A percentile compares a stretch with the other conserved stretches of the same genome.
Evolutionary conservation across 2,329 filamentous ascomycete species (phyloP).

Genomic region (Aspergillus aculeatus): DNA sequence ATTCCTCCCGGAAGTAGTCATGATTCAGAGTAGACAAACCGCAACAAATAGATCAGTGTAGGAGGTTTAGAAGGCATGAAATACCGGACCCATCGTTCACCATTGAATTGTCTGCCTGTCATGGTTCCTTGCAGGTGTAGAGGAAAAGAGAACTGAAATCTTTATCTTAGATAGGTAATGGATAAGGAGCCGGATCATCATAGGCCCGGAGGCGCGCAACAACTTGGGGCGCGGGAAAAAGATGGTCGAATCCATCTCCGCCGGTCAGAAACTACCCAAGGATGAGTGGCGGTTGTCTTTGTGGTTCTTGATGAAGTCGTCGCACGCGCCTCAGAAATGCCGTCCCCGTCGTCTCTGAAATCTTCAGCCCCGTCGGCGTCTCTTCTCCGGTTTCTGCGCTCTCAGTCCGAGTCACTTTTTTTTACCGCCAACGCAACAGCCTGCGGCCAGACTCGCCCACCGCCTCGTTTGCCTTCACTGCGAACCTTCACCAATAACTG

Average conservation of each 20-base stretch:
- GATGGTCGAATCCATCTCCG: not conserved
- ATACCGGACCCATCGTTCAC: too few relatives aligned
- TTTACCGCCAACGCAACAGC: conserved; percentile 44
- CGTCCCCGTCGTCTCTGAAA: conserved; percentile 35
- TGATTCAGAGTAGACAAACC: too few relatives aligned
- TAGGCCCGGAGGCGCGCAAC: conserved; percentile 9
- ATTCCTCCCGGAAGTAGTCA: too few relatives aligned
- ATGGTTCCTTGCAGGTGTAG: too few relatives aligned
- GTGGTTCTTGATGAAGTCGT: conserved; percentile 10
- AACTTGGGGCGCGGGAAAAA: conserved; percentile 7
- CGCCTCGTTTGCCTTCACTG: conserved; percentile 17
- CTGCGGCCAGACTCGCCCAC: conserved; percentile 20
- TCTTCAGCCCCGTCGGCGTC: conserved; percentile 51
- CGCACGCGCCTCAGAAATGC: conserved; percentile 36
- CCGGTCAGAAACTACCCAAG: not conserved
- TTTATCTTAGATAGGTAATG: not conserved
- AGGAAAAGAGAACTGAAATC: not conserved
- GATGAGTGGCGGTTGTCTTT: conserved; percentile 6
- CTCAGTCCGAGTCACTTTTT: conserved; percentile 63
- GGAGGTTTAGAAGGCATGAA: too few relatives aligned
- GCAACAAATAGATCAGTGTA: too few relatives aligned
- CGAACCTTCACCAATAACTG: conserved; percentile 24
- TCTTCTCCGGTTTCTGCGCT: conserved; percentile 71
- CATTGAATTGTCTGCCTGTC: too few relatives aligned
- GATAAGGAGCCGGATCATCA: not conserved